Evolutionary conservation across 176 grass and related monocot species (phyloP), one percentile per base, ranked within the genome.

Genomic region (Echinochloa phyllopogon): DNA sequence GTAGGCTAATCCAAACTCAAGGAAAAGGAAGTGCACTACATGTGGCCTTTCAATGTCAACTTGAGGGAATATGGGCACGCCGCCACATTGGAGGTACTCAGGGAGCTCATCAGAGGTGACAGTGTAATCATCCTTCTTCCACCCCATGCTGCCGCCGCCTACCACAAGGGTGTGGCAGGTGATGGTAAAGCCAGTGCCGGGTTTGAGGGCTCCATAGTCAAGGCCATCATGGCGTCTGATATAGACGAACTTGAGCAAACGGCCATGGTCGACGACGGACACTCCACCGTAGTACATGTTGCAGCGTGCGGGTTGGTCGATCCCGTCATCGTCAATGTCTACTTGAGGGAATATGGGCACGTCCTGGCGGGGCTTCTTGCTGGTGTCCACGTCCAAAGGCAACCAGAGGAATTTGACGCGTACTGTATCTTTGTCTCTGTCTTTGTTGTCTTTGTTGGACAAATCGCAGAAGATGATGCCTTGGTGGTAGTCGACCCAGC

Each of bases 41-140:
- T 53, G 44, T 42, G 82, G 70, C 33, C 8, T 65, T 2, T 75
- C 8, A 2, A 75, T 27, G 70, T 74, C 9, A 2, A 84, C 70
- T 52, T 73, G 82, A 41, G 82, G 70, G 44, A 52, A 75, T 44
- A 65, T 41, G 45, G 74, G 69, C 6, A 84, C 8, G 43, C 5
- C 9, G 10, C 4, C 66, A 33, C 29, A 2, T 51, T 60, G 80
- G 15, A 65, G 70, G 29, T 2, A 0, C 6, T 20, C 47, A 33
- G 12, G 74, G 8, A 75, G 82, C 12, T 65, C 13, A 1, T 49
- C 20, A 0, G 70, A 84, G 58, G 70, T 84, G 58, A 65, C 3
- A 29, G 0, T 75, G 82, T 40, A 84, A 8, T 75, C 44, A 8
- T 75, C 44, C 58, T 75, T 6, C 3, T 8, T 4, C 36, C 65